phyloP scores from a whole-genome alignment of 495 filamentous ascomycete species.

The Aspergillus panamensis region DNA sequence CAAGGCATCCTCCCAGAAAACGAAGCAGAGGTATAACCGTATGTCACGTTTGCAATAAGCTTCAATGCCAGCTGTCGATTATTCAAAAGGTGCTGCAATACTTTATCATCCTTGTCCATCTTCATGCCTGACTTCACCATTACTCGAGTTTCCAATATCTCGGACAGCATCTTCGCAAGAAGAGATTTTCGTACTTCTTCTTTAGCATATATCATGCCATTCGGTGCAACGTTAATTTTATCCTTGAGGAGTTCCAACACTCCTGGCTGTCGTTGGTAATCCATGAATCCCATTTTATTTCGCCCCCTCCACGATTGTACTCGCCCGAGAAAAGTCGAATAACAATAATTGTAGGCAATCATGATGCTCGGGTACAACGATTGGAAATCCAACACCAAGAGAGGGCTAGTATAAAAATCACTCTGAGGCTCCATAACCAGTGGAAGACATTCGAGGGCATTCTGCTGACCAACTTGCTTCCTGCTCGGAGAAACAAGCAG shows the following conservation, averaged over 20 bases:
- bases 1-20: slow-evolving; percentile 98
- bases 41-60: slow-evolving; percentile 95
- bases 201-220: slow-evolving; percentile 94
- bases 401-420: slow-evolving; percentile 83
- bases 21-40: slow-evolving; percentile 93
- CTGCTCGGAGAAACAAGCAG: slow-evolving; percentile 82
- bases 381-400: slow-evolving; percentile 94
- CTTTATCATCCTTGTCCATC: slow-evolving; percentile 82
- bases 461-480: slow-evolving; percentile 91
- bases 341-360: slow-evolving; percentile 99
- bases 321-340: slow-evolving; percentile 91
- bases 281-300: slow-evolving; percentile 91
- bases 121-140: slow-evolving; percentile 99
- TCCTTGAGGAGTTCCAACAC: slow-evolving; percentile 77
- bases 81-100: slow-evolving; percentile 82
- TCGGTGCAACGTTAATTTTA: slow-evolving; percentile 89
- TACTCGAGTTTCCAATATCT: slow-evolving; percentile 93
- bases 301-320: slow-evolving; percentile 79
- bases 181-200: slow-evolving; percentile 82
- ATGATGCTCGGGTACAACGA: slow-evolving; percentile 95
- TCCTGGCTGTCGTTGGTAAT: slow-evolving; percentile 71
- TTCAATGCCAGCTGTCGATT: slow-evolving; percentile 96
- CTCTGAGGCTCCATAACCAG: slow-evolving; percentile 98
- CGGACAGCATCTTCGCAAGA: slow-evolving; percentile 91
- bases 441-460: slow-evolving; percentile 90